phyloP scores from a whole-genome alignment of 495 filamentous ascomycete species.

The Tetracladium setigerum region DNA sequence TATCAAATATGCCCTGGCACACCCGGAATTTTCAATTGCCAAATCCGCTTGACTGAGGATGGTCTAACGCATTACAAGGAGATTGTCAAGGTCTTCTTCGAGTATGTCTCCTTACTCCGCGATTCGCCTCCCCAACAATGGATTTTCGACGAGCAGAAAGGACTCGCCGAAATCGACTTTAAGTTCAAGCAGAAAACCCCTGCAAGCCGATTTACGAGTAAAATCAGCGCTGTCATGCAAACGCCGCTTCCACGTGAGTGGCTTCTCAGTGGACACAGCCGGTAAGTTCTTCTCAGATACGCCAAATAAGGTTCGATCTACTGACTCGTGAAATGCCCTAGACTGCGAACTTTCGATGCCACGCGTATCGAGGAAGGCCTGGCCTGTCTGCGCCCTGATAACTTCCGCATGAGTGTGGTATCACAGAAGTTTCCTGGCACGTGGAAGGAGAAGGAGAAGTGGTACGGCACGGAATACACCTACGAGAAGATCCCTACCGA shows the following conservation, averaged over 20 bases:
- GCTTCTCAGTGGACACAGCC: constrained; percentile 68
- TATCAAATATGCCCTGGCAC: constrained; percentile 74
- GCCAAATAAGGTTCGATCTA: constrained; percentile 19
- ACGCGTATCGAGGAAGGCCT: constrained; percentile 68
- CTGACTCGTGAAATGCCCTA: constrained; percentile 3
- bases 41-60: constrained; percentile 79
- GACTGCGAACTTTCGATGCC: constrained; percentile 69
- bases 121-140: constrained; percentile 79
- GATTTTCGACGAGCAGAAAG: constrained; percentile 88
- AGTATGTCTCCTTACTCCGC: constrained; percentile 85
- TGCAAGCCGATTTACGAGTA: constrained; percentile 80
- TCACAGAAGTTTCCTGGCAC: constrained; percentile 74
- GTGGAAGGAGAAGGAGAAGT: constrained; percentile 88
- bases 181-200: constrained; percentile 88
- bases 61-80: constrained; percentile 74
- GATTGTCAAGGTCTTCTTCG: constrained; percentile 80
- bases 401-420: constrained; percentile 76
- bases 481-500: constrained; percentile 72
- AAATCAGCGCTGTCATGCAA: constrained; percentile 79
- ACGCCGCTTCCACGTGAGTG: constrained; percentile 76
- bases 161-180: constrained; percentile 87
- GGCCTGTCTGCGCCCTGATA: constrained; percentile 72
- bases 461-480: constrained; percentile 96
- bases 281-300: constrained; percentile 5
- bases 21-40: constrained; percentile 69